Percentiles rank a stretch among this genome's conserved stretches.
Evolutionary conservation across 2,329 filamentous ascomycete species (phyloP).

Genomic region (Gyromitra esculenta): DNA sequence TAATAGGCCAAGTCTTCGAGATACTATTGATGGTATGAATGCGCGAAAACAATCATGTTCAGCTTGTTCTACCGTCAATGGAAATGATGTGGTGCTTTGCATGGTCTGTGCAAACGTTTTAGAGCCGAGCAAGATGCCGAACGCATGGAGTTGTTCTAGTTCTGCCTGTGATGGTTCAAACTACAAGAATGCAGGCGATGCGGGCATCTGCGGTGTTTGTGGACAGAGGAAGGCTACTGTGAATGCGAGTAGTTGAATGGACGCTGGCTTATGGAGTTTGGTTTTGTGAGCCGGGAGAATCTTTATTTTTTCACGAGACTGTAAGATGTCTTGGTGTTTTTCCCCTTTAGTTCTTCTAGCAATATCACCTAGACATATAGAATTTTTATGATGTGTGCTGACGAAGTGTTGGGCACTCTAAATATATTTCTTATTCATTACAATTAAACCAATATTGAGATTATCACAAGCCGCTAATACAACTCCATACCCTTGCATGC

Average conservation of each 20-base stretch:
- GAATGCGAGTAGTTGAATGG: neutral
- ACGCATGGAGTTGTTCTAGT: constrained; percentile 54
- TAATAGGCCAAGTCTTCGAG: neutral
- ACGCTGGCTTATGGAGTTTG: neutral
- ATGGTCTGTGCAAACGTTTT: constrained; percentile 72
- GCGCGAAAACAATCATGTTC: constrained; percentile 62
- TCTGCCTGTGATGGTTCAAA: constrained; percentile 38
- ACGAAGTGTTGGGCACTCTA: neutral
- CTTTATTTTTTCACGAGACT: neutral
- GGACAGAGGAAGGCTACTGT: constrained; percentile 30
- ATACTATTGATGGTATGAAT: neutral
- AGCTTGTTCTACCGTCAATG: constrained; percentile 76
- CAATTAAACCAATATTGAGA: constrained; percentile 12
- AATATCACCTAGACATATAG: neutral
- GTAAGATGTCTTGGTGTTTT: constrained; percentile 1
- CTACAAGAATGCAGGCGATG: constrained; percentile 55
- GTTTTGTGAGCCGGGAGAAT: constrained; percentile 4
- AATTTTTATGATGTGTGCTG: neutral
- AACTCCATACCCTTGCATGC: neutral
- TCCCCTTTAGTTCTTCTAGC: neutral
- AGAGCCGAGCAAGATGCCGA: constrained; percentile 42
- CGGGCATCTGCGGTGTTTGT: constrained; percentile 52
- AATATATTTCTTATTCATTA: neutral
- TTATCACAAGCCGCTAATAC: neutral
- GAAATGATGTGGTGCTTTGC: constrained; percentile 68